Percentiles rank a stretch among this genome's conserved stretches.
Conservation (phyloP, 2,329 filamentous ascomycete species). For the Diaporthe helianthi region DNA sequence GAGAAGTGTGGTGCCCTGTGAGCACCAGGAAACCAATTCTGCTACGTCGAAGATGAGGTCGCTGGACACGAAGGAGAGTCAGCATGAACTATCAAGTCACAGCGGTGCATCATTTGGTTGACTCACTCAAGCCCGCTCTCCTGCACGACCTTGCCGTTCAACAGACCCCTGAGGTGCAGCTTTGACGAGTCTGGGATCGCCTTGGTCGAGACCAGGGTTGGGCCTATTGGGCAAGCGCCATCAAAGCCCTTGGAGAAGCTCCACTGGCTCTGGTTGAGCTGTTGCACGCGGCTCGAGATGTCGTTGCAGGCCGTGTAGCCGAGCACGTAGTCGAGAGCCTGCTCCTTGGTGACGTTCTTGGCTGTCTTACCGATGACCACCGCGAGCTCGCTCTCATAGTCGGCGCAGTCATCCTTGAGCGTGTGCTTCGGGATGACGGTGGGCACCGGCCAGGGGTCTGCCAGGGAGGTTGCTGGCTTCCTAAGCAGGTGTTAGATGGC, state of each 20-base stretch:
- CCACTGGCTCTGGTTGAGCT: conserved; percentile 62
- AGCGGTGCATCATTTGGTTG: conserved; percentile 35
- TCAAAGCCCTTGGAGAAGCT: conserved; percentile 68
- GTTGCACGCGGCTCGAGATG: conserved; percentile 64
- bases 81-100: neutral
- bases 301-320: conserved; percentile 67
- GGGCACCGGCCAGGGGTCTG: conserved; percentile 60
- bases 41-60: conserved; percentile 62
- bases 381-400: conserved; percentile 66
- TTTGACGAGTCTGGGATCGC: conserved; percentile 50
- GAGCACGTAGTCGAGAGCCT: conserved; percentile 66
- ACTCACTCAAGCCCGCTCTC: conserved; percentile 42
- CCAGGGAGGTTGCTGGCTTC: conserved; percentile 61
- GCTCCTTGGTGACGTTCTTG: conserved; percentile 62
- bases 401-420: conserved; percentile 59
- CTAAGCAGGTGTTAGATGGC: conserved; percentile 34
- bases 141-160: conserved; percentile 61
- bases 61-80: conserved; percentile 41
- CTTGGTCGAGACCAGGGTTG: conserved; percentile 54
- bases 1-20: conserved; percentile 51
- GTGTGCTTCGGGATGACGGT: conserved; percentile 61
- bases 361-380: conserved; percentile 59
- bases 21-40: conserved; percentile 51
- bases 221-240: conserved; percentile 61
- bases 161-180: conserved; percentile 51